Base-by-base conservation (phyloP, 1,284 basidiomycete genomes). In the Macrocystidia cucumis region DNA sequence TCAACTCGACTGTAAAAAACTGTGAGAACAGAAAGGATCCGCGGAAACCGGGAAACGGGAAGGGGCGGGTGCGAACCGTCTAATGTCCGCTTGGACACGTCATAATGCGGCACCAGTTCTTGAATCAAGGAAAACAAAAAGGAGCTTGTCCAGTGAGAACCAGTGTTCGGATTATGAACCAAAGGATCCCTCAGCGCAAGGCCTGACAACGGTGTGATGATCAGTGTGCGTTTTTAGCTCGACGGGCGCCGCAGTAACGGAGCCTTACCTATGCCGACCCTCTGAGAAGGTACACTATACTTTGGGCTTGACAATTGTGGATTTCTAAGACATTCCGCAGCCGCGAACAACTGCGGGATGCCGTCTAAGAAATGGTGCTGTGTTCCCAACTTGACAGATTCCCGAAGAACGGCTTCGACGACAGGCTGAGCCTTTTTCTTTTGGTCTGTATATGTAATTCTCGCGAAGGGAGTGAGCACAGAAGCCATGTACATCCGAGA, bases 311-410 rank as follows among this genome's bases (percentile, higher is more conserved):
- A 52, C 30, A 73, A 52, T 9, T 63, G 57, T 3, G 64, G 62
- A 23, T 57, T 56, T 35, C 54, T 55, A 9, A 87, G 48, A 8
- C 74, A 29, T 1, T 67, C 57, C 0, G 71, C 65, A 0, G 81
- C 78, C 1, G 63, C 50, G 48, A 87, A 89, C 1, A 92, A 63
- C 2, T 72, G 61, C 0, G 84, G 76, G 19, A 91, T 76, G 3
- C 84, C 82, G 46, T 83, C 77, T 4, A 82, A 56, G 45, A 78
- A 87, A 45, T 89, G 82, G 41, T 83, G 76, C 44, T 89, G 86
- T 16, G 73, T 71, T 6, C 90, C 90, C 17, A 91, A 68, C 62
- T 91, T 95, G 41, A 95, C 58, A 5, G 83, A 84, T 37, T 93
- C 87, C 26, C 83, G 70, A 26, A 95, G 72, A 21, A 83, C 76